Percentiles rank a stretch among this genome's conserved stretches.
Evolutionary conservation across 2,329 filamentous ascomycete genomes (phyloP).

Genomic region (Colletotrichum aenigma): DNA sequence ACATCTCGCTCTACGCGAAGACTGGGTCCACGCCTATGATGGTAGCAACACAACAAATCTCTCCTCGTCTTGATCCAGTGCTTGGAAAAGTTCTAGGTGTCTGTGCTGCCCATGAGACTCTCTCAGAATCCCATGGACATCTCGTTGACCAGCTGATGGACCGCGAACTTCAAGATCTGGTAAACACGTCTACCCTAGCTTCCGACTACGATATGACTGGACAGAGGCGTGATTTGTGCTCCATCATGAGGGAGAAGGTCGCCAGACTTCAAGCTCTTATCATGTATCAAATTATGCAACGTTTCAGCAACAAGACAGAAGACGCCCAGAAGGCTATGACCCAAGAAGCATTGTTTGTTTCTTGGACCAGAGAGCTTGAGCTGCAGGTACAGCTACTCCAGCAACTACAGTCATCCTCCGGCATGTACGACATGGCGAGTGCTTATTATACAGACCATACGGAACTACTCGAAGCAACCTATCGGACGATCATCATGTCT

Average conservation of each 20-base stretch:
- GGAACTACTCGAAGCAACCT: neutral
- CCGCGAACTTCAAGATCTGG: neutral
- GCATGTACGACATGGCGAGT: neutral
- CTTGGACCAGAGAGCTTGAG: neutral
- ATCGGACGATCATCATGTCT: neutral
- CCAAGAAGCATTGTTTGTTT: neutral
- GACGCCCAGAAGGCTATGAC: neutral
- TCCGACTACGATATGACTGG: neutral
- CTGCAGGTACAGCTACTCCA: neutral
- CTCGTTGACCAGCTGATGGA: neutral
- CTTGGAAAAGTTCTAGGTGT: neutral
- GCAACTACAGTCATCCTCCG: neutral
- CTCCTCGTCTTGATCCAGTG: neutral
- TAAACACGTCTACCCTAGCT: neutral
- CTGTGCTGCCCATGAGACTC: neutral
- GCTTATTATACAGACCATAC: neutral
- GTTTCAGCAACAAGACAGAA: neutral
- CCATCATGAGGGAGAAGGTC: neutral
- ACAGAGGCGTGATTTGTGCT: neutral
- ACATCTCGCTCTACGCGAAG: neutral
- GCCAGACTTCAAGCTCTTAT: neutral
- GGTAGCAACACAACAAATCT: too few relatives aligned
- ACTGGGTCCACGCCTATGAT: neutral
- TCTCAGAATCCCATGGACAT: neutral
- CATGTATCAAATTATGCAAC: constrained; percentile 3